Percentiles rank a stretch among this genome's conserved stretches.
These are phyloP conservation scores for Solanum bulbocastanum DNA, from an alignment of 257 asterid species.

Conservation along the genomic window DNA sequence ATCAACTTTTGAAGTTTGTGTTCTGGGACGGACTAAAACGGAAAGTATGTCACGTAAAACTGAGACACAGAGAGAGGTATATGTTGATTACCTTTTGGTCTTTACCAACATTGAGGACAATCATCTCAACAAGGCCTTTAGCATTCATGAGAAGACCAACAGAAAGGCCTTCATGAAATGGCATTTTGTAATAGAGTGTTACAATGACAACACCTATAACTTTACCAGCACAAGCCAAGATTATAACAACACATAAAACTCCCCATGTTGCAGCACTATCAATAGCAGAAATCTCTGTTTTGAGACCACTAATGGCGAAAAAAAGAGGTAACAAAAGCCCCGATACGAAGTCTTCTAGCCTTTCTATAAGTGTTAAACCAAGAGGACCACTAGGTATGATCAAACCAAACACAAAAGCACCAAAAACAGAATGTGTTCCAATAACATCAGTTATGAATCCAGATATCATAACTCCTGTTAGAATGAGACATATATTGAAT, in stretches of 20 bases:
- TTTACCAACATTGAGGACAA: slow-evolving; percentile 90
- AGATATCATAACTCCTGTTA: slow-evolving; percentile 82
- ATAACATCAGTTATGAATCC: slow-evolving; percentile 88
- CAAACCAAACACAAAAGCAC: slow-evolving; percentile 85
- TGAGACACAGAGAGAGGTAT: background rate
- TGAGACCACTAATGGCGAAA: slow-evolving; percentile 86
- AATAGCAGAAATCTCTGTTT: slow-evolving; percentile 50
- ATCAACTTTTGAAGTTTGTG: background rate
- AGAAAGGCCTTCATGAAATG: slow-evolving; percentile 71
- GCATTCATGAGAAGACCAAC: slow-evolving; percentile 93
- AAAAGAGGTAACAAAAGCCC: slow-evolving; percentile 81
- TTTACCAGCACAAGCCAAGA: slow-evolving; percentile 79
- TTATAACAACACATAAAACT: slow-evolving; percentile 32
- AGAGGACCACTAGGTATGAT: slow-evolving; percentile 84
- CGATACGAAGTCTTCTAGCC: slow-evolving; percentile 79
- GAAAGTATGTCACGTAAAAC: background rate
- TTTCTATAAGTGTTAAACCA: slow-evolving; percentile 64
- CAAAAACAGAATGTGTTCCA: slow-evolving; percentile 93
- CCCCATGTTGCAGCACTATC: slow-evolving; percentile 53
- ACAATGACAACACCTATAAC: slow-evolving; percentile 69
- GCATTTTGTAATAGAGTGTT: slow-evolving; percentile 63
- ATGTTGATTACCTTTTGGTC: slow-evolving; percentile 60
- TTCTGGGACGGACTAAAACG: background rate
- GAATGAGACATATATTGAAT: slow-evolving; percentile 54
- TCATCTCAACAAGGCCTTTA: slow-evolving; percentile 91